These are phyloP conservation scores for Brettanomyces naardenensis DNA, from an alignment of 805 yeast species.

Conservation along the genomic window DNA sequence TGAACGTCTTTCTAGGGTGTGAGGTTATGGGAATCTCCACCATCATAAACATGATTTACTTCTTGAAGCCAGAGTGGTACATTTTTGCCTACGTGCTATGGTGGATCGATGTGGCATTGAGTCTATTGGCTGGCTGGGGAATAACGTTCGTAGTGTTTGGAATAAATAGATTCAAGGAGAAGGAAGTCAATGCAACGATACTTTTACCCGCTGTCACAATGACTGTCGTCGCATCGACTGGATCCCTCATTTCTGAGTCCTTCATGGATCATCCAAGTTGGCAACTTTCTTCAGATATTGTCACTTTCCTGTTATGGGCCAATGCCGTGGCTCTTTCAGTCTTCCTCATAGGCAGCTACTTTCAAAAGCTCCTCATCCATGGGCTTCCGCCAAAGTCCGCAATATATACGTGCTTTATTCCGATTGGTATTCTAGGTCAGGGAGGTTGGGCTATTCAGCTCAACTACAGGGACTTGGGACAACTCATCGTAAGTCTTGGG, in stretches of 20 bases:
- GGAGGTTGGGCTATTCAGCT: conserved; percentile 61
- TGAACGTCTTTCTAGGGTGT: conserved; percentile 67
- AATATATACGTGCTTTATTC: conserved; percentile 65
- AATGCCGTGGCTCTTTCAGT: conserved; percentile 39
- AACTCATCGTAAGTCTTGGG: conserved; percentile 6
- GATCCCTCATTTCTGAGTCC: conserved; percentile 41
- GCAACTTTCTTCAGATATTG: conserved; percentile 43
- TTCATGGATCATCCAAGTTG: conserved; percentile 24
- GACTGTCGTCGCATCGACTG: conserved; percentile 70
- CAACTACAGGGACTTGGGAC: conserved; percentile 13
- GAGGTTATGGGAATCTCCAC: conserved; percentile 75
- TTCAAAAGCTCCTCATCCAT: conserved; percentile 49
- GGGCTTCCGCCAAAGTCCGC: conserved; percentile 48
- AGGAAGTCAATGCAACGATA: conserved; percentile 46
- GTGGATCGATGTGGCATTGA: conserved; percentile 57
- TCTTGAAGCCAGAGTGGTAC: conserved; percentile 33
- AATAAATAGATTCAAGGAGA: conserved; percentile 25
- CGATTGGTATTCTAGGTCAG: conserved; percentile 82
- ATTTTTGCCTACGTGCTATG: conserved; percentile 54
- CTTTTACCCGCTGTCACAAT: conserved; percentile 74
- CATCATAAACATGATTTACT: conserved; percentile 47
- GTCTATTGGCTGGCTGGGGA: conserved; percentile 55
- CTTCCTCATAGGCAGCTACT: conserved; percentile 46
- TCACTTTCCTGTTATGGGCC: conserved; percentile 57
- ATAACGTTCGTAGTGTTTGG: conserved; percentile 44